Base-by-base conservation (phyloP, 768 basidiomycete genomes). In the Phanerodontia chrysosporium region DNA sequence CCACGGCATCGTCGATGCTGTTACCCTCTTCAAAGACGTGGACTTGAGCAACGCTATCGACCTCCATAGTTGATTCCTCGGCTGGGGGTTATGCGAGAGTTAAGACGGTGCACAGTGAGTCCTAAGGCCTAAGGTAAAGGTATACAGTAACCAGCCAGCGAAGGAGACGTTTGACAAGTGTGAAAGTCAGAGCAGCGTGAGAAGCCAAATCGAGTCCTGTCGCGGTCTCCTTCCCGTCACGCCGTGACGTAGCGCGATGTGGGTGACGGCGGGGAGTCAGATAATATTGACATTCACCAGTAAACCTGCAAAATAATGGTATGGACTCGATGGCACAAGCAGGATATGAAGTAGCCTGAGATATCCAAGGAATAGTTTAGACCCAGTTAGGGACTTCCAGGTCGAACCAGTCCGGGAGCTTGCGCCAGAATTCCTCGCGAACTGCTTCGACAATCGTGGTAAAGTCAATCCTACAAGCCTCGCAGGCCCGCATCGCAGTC, bases 381-480 rank as follows among this genome's bases (percentile, higher is more conserved):
- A 16, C 70, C 77, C 76, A 78, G 42, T 69, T 68, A 42, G 68
- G 62, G 45, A 78, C 71, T 44, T 83, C 78, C 62, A 87, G 71
- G 29, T 80, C 81, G 67, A 89, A 90, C 87, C 86, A 90, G 45
- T 65, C 61, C 2, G 88, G 87, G 21, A 90, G 67, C 55, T 76
- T 79, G 55, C 74, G 73, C 88, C 88, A 90, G 64, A 89, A 78
- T 30, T 85, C 83, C 59, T 83, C 80, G 53, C 87, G 74, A 45
- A 83, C 80, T 45, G 72, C 71, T 62, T 86, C 80, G 46, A 88
- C 85, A 9, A 80, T 76, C n/a, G 74, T 70, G 22, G 80, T 77
- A 72, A 87, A 89, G 58, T 87, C 87, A 30, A 78, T 62, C 58
- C 84, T 76, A 66, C 88, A 90, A 52, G 70, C 74, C 66, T 88